phyloP scores from a whole-genome alignment of 2,329 filamentous ascomycete species.

The Fusarium udum region DNA sequence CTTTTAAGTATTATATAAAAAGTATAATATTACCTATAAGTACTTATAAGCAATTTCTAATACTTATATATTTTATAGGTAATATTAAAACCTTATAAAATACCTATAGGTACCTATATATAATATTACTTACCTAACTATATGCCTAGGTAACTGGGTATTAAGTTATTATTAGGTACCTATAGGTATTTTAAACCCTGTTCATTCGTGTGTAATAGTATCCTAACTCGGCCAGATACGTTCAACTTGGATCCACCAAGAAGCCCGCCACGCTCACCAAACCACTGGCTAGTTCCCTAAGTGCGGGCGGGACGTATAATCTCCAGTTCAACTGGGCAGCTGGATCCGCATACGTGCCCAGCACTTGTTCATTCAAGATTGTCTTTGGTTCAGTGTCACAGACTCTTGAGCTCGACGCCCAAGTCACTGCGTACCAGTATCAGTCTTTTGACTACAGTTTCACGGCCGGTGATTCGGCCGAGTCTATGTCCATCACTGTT shows the following conservation, averaged over 20 bases:
- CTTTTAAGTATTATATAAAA: no score
- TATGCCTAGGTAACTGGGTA: no score
- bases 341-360: background rate
- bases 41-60: no score
- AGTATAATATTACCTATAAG: no score
- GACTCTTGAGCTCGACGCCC: background rate
- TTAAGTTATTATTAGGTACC: no score
- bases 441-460: background rate
- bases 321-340: background rate
- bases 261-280: background rate
- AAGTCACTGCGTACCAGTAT: background rate
- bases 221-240: background rate
- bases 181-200: no score
- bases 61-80: no score
- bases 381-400: background rate
- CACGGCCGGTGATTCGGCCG: background rate
- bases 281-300: background rate
- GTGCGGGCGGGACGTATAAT: background rate
- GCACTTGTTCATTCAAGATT: background rate
- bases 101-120: no score
- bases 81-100: no score
- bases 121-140: no score
- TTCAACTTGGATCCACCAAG: background rate
- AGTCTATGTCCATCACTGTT: background rate
- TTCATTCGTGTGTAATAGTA: accelerated